A percentile compares a stretch with the other conserved stretches of the same genome.
phyloP scores from a whole-genome alignment of 192 early-diverging fungal genomes.

The Backusella parvicylindrica region DNA sequence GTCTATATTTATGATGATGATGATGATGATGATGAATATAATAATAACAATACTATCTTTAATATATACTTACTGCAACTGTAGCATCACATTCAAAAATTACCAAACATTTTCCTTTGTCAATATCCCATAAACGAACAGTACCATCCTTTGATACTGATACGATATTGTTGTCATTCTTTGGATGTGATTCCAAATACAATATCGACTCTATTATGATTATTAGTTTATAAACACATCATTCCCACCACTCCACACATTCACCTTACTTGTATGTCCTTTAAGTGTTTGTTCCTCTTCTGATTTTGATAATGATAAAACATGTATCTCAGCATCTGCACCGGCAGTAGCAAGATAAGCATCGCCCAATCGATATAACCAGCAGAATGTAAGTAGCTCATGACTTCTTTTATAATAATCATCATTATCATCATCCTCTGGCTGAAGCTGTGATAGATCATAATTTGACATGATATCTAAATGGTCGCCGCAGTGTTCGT shows the following conservation, averaged over 20 bases:
- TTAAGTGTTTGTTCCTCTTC: conserved; percentile 56
- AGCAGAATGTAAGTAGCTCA: conserved; percentile 66
- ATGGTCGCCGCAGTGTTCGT: conserved; percentile 91
- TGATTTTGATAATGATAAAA: conserved; percentile 72
- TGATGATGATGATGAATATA: no score
- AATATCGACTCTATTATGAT: conserved; percentile 47
- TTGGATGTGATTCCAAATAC: conserved; percentile 73
- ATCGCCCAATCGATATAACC: conserved; percentile 65
- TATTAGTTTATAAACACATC: no score
- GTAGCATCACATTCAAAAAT: conserved; percentile 58
- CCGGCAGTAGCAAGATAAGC: conserved; percentile 71
- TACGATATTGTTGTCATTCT: conserved; percentile 57
- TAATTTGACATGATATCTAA: conserved; percentile 94
- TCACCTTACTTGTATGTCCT: conserved; percentile 68
- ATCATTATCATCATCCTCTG: conserved; percentile 21
- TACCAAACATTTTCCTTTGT: conserved; percentile 54
- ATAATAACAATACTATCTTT: neutral
- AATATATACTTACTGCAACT: conserved; percentile 43
- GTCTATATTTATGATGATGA: conserved; percentile 18
- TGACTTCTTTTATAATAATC: neutral
- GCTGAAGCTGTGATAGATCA: conserved; percentile 42
- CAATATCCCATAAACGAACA: conserved; percentile 77
- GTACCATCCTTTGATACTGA: conserved; percentile 73
- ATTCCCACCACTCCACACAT: no score
- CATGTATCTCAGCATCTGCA: conserved; percentile 56